These are phyloP conservation scores for barrel medic (Medicago truncatula) DNA, from an alignment of 306 rosid genomes.

Conservation along the genomic window MtrunA17r5.0-ANR NC_053046.1:18025501-18026000, in stretches of 20 bases:
- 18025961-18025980: conserved; percentile 76
- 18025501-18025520: not conserved
- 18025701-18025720: conserved; percentile 86
- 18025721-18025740: conserved; percentile 72
- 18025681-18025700: conserved; percentile 99
- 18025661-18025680: conserved; percentile 88
- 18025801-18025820: not conserved
- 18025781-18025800: conserved; percentile 18
- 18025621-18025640: conserved; percentile 38
- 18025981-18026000: conserved; percentile 77
- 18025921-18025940: conserved; percentile 89
- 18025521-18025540: not conserved
- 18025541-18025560: not conserved
- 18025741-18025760: conserved; percentile 65
- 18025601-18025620: conserved; percentile 1
- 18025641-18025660: conserved; percentile 64
- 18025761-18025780: conserved; percentile 65
- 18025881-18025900: conserved; percentile 88
- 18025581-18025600: conserved; percentile 3
- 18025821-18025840: conserved; percentile 10
- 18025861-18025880: conserved; percentile 40
- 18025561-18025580: not conserved
- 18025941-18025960: conserved; percentile 64
- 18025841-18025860: conserved; percentile 5
- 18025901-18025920: conserved; percentile 99